A percentile compares a stretch with the other conserved stretches of the same genome.
These are phyloP conservation scores for Nicotiana attenuata DNA, from an alignment of 257 asterid genomes.

Conservation along the genomic window DNA sequence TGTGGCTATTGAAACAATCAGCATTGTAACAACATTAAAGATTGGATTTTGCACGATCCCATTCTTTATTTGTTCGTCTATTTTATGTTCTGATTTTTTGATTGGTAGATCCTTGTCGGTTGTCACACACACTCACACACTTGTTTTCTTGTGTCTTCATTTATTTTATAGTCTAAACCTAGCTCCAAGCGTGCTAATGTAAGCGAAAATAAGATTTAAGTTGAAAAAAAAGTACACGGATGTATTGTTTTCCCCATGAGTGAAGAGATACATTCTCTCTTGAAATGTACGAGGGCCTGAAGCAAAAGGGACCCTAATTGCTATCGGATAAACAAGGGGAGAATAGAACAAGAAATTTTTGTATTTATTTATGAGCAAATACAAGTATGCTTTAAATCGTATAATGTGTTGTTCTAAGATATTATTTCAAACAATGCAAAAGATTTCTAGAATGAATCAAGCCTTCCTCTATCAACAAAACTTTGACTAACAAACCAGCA, in stretches of 20 bases:
- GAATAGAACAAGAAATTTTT: no score
- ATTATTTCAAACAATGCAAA: no score
- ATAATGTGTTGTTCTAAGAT: no score
- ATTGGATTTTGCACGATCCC: neutral
- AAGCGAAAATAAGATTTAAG: neutral
- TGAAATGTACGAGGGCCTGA: neutral
- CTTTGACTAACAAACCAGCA: no score
- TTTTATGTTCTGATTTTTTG: neutral
- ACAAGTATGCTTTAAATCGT: no score
- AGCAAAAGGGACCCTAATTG: neutral
- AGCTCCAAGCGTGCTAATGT: neutral
- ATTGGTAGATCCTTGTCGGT: neutral
- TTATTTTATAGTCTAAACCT: neutral
- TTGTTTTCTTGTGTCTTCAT: neutral
- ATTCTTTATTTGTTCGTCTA: slow-evolving; percentile 3
- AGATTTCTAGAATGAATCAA: no score
- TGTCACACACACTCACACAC: no score
- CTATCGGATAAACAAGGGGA: no score
- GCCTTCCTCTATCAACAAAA: no score
- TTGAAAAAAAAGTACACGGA: neutral
- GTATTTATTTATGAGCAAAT: no score
- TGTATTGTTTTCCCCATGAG: no score
- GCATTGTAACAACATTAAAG: neutral
- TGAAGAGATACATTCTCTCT: neutral
- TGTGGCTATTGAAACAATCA: neutral